Percentiles rank a stretch among this genome's conserved stretches.
These are phyloP conservation scores for Psilocybe azurescens DNA, from an alignment of 768 basidiomycete species.

Conservation along the genomic window DNA sequence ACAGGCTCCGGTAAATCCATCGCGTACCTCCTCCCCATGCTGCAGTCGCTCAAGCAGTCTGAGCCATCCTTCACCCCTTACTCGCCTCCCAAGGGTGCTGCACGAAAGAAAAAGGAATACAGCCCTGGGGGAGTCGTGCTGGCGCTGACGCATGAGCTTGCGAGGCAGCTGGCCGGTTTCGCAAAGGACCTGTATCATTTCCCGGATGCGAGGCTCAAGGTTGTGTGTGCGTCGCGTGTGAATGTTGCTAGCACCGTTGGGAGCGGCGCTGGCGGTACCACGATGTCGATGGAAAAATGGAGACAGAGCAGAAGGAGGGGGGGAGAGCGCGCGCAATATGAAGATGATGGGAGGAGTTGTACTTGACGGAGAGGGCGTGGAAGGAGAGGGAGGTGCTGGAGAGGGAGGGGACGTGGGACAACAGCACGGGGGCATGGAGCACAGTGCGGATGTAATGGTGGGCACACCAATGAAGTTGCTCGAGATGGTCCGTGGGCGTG, in stretches of 20 bases:
- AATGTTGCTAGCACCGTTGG: constrained; percentile 5
- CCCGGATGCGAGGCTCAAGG: constrained; percentile 8
- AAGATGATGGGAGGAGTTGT: constrained; percentile 6
- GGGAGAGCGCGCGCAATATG: constrained; percentile 20
- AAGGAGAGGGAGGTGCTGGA: not conserved
- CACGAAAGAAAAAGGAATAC: constrained; percentile 27
- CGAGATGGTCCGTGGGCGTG: constrained; percentile 59
- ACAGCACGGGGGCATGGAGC: constrained; percentile 16
- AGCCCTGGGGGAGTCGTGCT: constrained; percentile 83
- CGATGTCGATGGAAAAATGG: constrained; percentile 58
- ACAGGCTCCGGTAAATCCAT: constrained; percentile 94
- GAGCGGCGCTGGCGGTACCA: not conserved
- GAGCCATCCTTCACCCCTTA: constrained; percentile 39
- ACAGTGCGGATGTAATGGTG: constrained; percentile 57
- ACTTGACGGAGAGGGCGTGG: not conserved
- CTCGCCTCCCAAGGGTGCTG: constrained; percentile 1
- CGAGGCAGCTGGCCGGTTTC: constrained; percentile 76
- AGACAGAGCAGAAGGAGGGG: not conserved
- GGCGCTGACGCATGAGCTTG: constrained; percentile 89
- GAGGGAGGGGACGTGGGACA: not conserved
- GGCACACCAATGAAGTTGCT: constrained; percentile 70
- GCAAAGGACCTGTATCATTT: constrained; percentile 76
- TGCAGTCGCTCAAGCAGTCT: constrained; percentile 75
- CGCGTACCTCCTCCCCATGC: constrained; percentile 85
- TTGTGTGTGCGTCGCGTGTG: constrained; percentile 13